Percentiles rank a stretch among this genome's conserved stretches.
phyloP scores from a whole-genome alignment of 805 yeast genomes.

The Maudiozyma bulderi region DNA sequence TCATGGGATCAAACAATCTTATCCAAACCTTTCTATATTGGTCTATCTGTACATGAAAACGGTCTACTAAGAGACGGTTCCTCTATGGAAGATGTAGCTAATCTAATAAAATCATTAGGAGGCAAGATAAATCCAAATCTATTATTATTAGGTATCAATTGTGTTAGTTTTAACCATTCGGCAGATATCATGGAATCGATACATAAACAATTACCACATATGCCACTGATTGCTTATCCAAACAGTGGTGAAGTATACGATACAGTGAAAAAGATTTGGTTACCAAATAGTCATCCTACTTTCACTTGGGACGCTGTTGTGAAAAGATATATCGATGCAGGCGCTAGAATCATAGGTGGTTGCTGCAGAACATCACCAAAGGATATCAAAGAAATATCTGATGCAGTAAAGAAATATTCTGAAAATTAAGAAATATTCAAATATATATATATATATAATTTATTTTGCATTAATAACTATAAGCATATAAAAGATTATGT shows the following conservation, averaged over 20 bases:
- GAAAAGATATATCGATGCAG: constrained; percentile 32
- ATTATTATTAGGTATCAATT: constrained; percentile 58
- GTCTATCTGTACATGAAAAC: constrained; percentile 34
- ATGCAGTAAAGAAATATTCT: constrained; percentile 8
- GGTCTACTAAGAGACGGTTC: constrained; percentile 44
- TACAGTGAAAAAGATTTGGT: constrained; percentile 37
- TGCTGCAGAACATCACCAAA: constrained; percentile 64
- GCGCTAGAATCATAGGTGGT: constrained; percentile 55
- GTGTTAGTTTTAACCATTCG: constrained; percentile 43
- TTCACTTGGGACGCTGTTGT: constrained; percentile 34
- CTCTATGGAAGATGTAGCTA: constrained; percentile 26
- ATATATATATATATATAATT: not conserved
- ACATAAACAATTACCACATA: constrained; percentile 13
- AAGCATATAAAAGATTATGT: not conserved
- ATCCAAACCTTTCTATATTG: constrained; percentile 35
- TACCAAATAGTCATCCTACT: constrained; percentile 16
- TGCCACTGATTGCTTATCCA: constrained; percentile 54
- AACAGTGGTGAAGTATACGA: constrained; percentile 67
- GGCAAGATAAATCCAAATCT: constrained; percentile 24
- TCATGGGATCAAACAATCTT: constrained; percentile 29
- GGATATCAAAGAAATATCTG: constrained; percentile 22
- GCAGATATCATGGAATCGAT: constrained; percentile 29
- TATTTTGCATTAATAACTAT: not conserved
- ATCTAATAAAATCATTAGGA: constrained; percentile 12
- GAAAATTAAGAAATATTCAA: not conserved